Evolutionary conservation across 2,329 filamentous ascomycete genomes (phyloP).

Genomic region (Claviceps fusiformis): DNA sequence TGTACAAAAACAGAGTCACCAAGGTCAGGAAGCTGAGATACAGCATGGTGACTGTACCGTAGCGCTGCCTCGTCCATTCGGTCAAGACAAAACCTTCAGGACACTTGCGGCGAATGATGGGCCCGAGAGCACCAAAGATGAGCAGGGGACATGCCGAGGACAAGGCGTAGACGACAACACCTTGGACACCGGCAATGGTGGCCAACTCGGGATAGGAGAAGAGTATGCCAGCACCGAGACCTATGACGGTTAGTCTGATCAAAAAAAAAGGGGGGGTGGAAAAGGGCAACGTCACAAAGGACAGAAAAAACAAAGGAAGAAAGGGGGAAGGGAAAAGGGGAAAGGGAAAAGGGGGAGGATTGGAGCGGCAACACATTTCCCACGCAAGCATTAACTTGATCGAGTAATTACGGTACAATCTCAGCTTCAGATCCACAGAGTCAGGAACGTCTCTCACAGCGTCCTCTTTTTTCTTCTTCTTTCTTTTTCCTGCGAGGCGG

Average conservation of each 20-base stretch:
- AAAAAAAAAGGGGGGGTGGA: slow-evolving; percentile 9
- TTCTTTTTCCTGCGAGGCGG: slow-evolving; percentile 27
- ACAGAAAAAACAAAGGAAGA: neutral
- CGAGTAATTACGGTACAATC: slow-evolving; percentile 93
- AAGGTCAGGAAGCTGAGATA: slow-evolving; percentile 68
- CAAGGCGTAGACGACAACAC: slow-evolving; percentile 62
- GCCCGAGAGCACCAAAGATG: slow-evolving; percentile 60
- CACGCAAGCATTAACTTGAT: slow-evolving; percentile 99
- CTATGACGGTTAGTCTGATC: slow-evolving; percentile 38
- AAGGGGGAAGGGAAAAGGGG: slow-evolving; percentile 10
- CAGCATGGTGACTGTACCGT: slow-evolving; percentile 53
- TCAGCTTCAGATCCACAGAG: slow-evolving; percentile 58
- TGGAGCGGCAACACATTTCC: slow-evolving; percentile 89
- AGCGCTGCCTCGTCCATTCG: slow-evolving; percentile 71
- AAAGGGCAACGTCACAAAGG: slow-evolving; percentile 7
- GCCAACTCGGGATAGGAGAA: slow-evolving; percentile 74
- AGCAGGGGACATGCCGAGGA: slow-evolving; percentile 60
- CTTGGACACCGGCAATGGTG: slow-evolving; percentile 66
- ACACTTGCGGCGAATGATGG: slow-evolving; percentile 65
- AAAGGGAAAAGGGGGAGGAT: slow-evolving; percentile 16
- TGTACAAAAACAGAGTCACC: slow-evolving; percentile 73
- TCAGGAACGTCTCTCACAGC: neutral
- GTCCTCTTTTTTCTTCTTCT: neutral
- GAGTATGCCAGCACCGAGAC: slow-evolving; percentile 69
- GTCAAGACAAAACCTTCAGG: slow-evolving; percentile 76